Percentiles rank a stretch among this genome's conserved stretches.
phyloP scores from a whole-genome alignment of 1,284 basidiomycete genomes.

The Chalciporus sp. region DNA sequence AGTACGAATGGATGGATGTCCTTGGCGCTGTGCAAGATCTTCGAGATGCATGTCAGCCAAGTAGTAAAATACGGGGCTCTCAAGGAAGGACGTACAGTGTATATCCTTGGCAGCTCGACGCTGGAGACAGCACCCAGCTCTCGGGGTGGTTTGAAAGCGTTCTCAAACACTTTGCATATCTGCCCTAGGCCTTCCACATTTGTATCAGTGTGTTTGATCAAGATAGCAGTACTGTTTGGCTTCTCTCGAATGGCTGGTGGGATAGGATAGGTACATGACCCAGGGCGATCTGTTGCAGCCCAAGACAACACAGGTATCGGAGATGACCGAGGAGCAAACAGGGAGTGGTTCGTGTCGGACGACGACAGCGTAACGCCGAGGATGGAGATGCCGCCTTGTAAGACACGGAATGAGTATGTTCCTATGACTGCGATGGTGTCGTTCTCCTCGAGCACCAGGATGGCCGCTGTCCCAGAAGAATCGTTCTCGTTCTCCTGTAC shows the following conservation, averaged over 20 bases:
- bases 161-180: constrained; percentile 63
- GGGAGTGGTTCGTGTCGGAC: constrained; percentile 42
- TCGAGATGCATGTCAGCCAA: constrained; percentile 1
- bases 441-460: constrained; percentile 45
- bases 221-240: constrained; percentile 43
- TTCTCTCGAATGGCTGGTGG: constrained; percentile 13
- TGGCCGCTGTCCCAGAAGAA: constrained; percentile 22
- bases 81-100: constrained; percentile 49
- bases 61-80: background rate
- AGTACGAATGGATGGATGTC: constrained; percentile 52
- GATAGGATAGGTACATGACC: constrained; percentile 22
- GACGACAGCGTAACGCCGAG: constrained; percentile 50
- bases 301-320: constrained; percentile 59
- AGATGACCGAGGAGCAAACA: constrained; percentile 70
- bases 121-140: constrained; percentile 30
- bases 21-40: constrained; percentile 46
- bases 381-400: constrained; percentile 57
- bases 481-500: constrained; percentile 2
- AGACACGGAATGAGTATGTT: constrained; percentile 52
- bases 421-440: constrained; percentile 65
- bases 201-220: constrained; percentile 54
- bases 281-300: constrained; percentile 25
- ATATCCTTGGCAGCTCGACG: constrained; percentile 53
- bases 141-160: constrained; percentile 52
- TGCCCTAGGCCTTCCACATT: constrained; percentile 65